Evolutionary conservation across 768 basidiomycete species (phyloP).

Genomic region (Cystobasidium ongulense): DNA sequence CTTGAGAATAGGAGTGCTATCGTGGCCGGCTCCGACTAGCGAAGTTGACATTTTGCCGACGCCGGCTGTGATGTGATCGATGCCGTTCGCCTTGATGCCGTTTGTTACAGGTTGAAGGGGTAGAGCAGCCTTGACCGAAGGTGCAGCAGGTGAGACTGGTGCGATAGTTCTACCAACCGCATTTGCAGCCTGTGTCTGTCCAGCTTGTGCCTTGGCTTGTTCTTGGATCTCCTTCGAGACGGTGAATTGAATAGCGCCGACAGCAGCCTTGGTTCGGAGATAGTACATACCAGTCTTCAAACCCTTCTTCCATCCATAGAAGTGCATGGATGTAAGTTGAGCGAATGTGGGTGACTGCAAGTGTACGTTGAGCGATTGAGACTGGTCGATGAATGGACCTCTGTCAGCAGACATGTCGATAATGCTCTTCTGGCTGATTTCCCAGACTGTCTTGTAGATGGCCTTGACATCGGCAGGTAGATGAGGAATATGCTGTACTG

Average conservation of each 20-base stretch:
- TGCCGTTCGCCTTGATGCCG: constrained; percentile 27
- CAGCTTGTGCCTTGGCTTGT: constrained; percentile 51
- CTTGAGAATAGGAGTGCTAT: constrained; percentile 18
- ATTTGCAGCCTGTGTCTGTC: constrained; percentile 6
- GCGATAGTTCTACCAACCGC: constrained; percentile 12
- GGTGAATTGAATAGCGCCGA: constrained; percentile 95
- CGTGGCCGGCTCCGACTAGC: constrained; percentile 29
- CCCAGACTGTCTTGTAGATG: constrained; percentile 99
- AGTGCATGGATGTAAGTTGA: constrained; percentile 92
- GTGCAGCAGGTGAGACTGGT: constrained; percentile 4
- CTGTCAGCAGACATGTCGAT: constrained; percentile 98
- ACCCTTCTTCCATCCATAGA: constrained; percentile 99
- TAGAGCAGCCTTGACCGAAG: constrained; percentile 7
- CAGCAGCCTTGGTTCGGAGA: constrained; percentile 77
- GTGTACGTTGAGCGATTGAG: constrained; percentile 89
- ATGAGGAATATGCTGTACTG: constrained; percentile 53
- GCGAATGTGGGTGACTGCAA: constrained; percentile 77
- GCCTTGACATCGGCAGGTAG: constrained; percentile 89
- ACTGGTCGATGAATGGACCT: constrained; percentile 94
- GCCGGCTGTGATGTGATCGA: constrained; percentile 41
- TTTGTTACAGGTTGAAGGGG: constrained; percentile 28
- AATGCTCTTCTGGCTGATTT: constrained; percentile 96
- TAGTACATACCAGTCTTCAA: constrained; percentile 97
- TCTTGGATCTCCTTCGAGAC: constrained; percentile 69
- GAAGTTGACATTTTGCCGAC: constrained; percentile 39